Evolutionary conservation across 108 stramenopile genomes (phyloP).

Genomic region (Pseudonitzschia pungens): DNA sequence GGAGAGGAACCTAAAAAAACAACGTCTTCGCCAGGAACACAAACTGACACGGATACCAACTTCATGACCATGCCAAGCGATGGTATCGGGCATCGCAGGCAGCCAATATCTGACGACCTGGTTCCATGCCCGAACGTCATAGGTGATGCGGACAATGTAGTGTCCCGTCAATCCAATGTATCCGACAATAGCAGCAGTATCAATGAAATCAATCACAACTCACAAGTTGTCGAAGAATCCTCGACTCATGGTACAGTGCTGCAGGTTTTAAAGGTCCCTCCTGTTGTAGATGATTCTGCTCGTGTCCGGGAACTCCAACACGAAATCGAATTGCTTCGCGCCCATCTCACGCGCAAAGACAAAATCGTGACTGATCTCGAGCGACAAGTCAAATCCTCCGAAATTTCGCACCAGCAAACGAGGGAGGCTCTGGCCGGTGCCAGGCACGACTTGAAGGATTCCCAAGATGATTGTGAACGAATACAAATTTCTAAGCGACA

Average conservation of each 20-base stretch:
- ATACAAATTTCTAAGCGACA: slow-evolving; percentile 22
- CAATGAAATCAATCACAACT: not conserved
- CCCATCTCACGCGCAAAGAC: slow-evolving; percentile 40
- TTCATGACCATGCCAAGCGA: not conserved
- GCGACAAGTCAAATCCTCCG: slow-evolving; percentile 38
- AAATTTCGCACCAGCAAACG: slow-evolving; percentile 34
- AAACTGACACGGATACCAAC: not conserved
- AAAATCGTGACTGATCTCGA: slow-evolving; percentile 46
- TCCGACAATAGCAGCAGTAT: not conserved
- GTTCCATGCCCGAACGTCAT: not conserved
- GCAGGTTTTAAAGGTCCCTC: not conserved
- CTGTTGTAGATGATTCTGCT: not conserved
- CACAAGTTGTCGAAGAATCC: not conserved
- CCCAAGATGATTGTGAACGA: slow-evolving; percentile 10
- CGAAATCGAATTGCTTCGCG: slow-evolving; percentile 34
- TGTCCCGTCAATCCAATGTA: not conserved
- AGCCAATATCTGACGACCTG: not conserved
- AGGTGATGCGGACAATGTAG: not conserved
- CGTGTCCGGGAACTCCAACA: slow-evolving; percentile 21
- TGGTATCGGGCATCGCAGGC: not conserved
- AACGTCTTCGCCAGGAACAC: not conserved
- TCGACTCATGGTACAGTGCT: not conserved
- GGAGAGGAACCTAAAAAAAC: not conserved
- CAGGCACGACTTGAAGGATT: slow-evolving; percentile 35
- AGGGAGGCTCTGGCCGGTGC: slow-evolving; percentile 34